Evolutionary conservation across 257 asterid genomes (phyloP).

Genomic region (Nicotiana knightiana): DNA sequence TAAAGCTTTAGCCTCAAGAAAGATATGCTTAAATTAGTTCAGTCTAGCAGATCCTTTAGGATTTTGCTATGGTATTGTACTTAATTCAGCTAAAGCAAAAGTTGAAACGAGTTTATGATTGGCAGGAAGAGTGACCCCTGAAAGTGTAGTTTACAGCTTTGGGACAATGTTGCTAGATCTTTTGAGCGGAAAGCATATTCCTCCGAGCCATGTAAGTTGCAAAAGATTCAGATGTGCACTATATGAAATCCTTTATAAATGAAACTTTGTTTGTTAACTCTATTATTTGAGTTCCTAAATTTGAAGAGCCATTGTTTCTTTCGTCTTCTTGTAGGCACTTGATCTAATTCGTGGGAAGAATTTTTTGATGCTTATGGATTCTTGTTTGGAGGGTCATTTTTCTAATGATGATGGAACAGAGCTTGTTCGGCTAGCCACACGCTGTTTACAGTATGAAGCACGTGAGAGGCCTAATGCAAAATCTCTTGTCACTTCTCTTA

Average conservation of each 20-base stretch:
- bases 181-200: conserved; percentile 52
- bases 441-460: conserved; percentile 84
- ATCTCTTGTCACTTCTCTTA: conserved; percentile 58
- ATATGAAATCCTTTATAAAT: background rate
- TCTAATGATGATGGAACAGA: conserved; percentile 88
- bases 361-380: conserved; percentile 76
- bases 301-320: background rate
- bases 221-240: background rate
- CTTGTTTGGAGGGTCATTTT: conserved; percentile 88
- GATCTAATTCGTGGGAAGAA: conserved; percentile 79
- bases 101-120: conserved; percentile 6
- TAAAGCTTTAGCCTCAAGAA: background rate
- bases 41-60: background rate
- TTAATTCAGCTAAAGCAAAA: background rate
- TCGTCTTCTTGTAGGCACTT: conserved; percentile 50
- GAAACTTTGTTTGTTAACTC: background rate
- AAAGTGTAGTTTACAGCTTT: conserved; percentile 49
- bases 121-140: conserved; percentile 49
- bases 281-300: background rate
- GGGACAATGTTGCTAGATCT: conserved; percentile 54
- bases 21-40: background rate
- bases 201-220: conserved; percentile 48
- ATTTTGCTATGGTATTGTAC: background rate
- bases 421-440: conserved; percentile 74
- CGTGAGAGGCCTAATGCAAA: conserved; percentile 89